phyloP scores from a whole-genome alignment of 805 yeast genomes.

The Saturnispora besseyi region DNA sequence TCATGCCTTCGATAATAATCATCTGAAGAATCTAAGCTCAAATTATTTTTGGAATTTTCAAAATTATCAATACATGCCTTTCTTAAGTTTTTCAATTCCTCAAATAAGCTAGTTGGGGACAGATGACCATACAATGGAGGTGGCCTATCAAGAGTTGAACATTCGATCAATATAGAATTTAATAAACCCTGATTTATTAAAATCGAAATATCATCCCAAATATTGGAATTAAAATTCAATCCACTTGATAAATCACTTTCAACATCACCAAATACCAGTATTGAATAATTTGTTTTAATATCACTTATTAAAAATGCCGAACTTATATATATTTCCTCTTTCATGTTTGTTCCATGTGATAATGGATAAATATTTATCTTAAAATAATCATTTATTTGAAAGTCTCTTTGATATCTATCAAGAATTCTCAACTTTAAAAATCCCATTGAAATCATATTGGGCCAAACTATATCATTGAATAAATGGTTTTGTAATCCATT shows the following conservation, averaged over 20 bases:
- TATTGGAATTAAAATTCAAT: constrained; percentile 27
- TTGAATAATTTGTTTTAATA: constrained; percentile 22
- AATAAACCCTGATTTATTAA: constrained; percentile 34
- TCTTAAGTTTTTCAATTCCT: constrained; percentile 38
- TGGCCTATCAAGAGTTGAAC: constrained; percentile 49
- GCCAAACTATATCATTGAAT: constrained; percentile 79
- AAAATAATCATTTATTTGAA: constrained; percentile 28
- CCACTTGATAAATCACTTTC: constrained; percentile 54
- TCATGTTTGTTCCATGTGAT: constrained; percentile 27
- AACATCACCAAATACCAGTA: constrained; percentile 76
- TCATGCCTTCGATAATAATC: constrained; percentile 12
- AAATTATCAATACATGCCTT: constrained; percentile 16
- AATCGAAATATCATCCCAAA: constrained; percentile 54
- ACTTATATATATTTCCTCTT: constrained; percentile 30
- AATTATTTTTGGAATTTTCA: not conserved
- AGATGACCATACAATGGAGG: constrained; percentile 70
- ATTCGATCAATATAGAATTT: constrained; percentile 61
- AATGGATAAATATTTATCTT: constrained; percentile 33
- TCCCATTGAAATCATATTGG: constrained; percentile 41
- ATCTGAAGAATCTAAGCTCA: not conserved
- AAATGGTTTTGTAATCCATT: constrained; percentile 43
- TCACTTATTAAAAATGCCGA: constrained; percentile 51
- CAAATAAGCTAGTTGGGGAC: constrained; percentile 54
- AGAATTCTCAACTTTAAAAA: constrained; percentile 19
- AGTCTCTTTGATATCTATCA: constrained; percentile 1